Base-by-base conservation (phyloP, 2,329 filamentous ascomycete genomes). In the Colletotrichum navitas region DNA sequence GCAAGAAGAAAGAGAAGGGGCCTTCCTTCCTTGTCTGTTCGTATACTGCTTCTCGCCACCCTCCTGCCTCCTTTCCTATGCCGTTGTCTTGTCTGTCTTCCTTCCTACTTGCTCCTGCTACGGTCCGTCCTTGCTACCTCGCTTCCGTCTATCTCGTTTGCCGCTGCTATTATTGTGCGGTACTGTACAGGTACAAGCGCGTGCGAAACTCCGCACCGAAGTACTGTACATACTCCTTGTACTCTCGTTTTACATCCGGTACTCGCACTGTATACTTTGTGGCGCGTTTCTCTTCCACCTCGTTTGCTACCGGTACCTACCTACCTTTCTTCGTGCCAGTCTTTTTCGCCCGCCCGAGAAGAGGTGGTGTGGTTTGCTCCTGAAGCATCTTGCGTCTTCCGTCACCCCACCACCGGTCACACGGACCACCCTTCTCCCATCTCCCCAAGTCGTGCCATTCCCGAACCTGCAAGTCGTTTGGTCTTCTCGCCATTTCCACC, bases 181-280 rank as follows among this genome's bases (percentile, higher is more conserved):
- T 82, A 82, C 81, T 82, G 81, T 83, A 81, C 74, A 76, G 79
- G 77, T 81, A 83, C 81, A 76, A 74, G 59, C 66, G 63, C 73
- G 74, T 75, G 74, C 76, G 76, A 76, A 74, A 76, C 76, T 75
- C 76, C 77, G 75, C 77, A 74, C 76, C 76, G 74, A 82, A 72
- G 78, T 80, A 81, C 76, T 80, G 79, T 81, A 79, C 80, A 78
- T 78, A 61, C 66, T 64, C 56, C 74, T 76, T 80, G 81, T 81
- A 82, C 76, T 73, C 73, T 72, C 47, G 63, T 69, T 47, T 60
- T 26, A 47, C 8, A 18, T 11, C 3, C 18, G 4, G 0, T 64
- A 63, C 73, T 68, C 79, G 78, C 81, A 83, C 81, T 74, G 81
- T 82, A 74, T 82, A 82, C 81, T 74, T 78, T 16, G 52, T 47